phyloP scores from a whole-genome alignment of 305 asterid genomes.

The Solanum hybrid region DNA sequence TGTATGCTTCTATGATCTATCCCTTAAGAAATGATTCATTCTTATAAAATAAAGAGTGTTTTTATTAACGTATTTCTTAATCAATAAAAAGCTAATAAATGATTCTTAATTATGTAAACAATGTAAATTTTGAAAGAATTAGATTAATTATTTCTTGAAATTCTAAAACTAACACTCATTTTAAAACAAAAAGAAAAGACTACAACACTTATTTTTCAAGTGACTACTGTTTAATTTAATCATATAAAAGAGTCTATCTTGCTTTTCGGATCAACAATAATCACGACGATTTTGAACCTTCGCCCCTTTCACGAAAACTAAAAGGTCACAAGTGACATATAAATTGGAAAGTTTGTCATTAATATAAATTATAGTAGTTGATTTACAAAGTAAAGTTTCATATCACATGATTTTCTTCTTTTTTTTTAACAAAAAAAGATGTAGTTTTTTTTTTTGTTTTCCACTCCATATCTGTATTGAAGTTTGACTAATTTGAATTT shows the following conservation, averaged over 20 bases:
- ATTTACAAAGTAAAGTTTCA: neutral
- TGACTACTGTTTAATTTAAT: neutral
- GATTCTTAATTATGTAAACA: neutral
- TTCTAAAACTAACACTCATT: too few relatives aligned
- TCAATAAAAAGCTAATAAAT: too few relatives aligned
- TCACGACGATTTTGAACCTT: neutral
- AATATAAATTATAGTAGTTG: neutral
- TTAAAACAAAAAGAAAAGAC: neutral
- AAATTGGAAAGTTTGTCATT: neutral
- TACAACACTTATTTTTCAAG: too few relatives aligned
- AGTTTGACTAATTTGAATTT: rapidly evolving
- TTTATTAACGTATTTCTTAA: too few relatives aligned
- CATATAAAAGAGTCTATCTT: neutral
- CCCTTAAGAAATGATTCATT: neutral
- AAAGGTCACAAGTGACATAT: neutral
- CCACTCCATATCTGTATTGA: too few relatives aligned
- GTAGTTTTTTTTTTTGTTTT: too few relatives aligned
- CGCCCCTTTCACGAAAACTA: neutral
- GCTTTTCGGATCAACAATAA: neutral
- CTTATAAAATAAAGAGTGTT: neutral
- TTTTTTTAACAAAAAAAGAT: too few relatives aligned
- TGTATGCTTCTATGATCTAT: neutral
- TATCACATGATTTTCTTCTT: neutral
- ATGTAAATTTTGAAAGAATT: too few relatives aligned
- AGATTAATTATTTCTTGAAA: too few relatives aligned